Evolutionary conservation across 2,329 filamentous ascomycete genomes (phyloP), one percentile per base, ranked within the genome.

Genomic region (Setomelanomma holmii): DNA sequence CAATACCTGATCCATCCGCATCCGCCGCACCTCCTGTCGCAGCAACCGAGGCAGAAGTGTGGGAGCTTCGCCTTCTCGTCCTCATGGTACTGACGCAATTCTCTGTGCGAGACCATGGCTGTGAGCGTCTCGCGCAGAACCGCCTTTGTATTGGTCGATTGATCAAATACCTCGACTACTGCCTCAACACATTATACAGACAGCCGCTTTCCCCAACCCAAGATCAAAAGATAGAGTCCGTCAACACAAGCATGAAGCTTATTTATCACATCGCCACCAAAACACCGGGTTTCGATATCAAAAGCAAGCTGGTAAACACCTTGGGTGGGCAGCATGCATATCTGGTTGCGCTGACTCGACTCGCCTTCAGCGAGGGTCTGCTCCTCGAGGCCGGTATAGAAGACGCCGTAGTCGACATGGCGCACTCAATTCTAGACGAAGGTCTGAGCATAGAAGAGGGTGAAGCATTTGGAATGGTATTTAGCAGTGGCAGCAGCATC

Each of bases 361-460:
- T 98, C n/a, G 91, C 90, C 0, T 97, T 96, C 71, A 88, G 86
- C 5, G 91, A 96, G 55, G 89, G 91, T 23, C 74, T 90, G 7
- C 83, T 95, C 10, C 81, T 96, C 22, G 92, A 97, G 74, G 80
- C 81, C 1, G 88, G 88, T 0, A 88, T 96, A 46, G 88, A 89
- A 30, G 84, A 88, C 22, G 90, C 91, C 58, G 90, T 91, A 1
- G 85, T 89, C 1, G 90, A 93, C 58, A 86, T 88, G 74, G 93
- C 95, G 3, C 88, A 93, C 63, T 86, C 89, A 66, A 79, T 99
- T 56, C 75, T 98, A 34, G 91, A 96, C 70, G 80, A 91, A 55
- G 85, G 86, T 2, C 85, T 96, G 19, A 95, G 90, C 46, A 89
- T 91, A 0, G 90, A 96, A 61, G 88, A 90, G 69, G 87, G 86